Conservation (phyloP, 495 filamentous ascomycete species). For the Penicillium maclennaniae region DNA sequence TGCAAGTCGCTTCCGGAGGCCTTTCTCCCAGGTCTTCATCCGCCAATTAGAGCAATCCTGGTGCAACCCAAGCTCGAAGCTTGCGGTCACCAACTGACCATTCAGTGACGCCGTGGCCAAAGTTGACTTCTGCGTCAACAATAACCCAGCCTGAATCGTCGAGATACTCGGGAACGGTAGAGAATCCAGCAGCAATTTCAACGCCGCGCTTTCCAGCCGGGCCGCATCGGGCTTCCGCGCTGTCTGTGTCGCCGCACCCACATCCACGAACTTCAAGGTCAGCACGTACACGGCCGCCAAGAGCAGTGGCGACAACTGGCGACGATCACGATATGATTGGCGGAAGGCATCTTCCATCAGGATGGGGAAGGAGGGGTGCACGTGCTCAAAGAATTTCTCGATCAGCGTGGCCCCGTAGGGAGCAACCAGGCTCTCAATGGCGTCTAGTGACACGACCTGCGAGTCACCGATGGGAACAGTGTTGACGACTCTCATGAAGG, state of each 20-base stretch:
- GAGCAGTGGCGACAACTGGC: slow-evolving; percentile 76
- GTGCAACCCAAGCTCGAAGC: slow-evolving; percentile 54
- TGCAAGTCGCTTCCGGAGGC: slow-evolving; percentile 54
- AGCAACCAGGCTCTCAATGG: slow-evolving; percentile 77
- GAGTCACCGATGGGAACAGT: slow-evolving; percentile 34
- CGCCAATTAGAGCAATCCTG: slow-evolving; percentile 55
- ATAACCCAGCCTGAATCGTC: slow-evolving; percentile 84
- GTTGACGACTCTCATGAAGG: slow-evolving; percentile 64
- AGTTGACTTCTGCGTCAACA: slow-evolving; percentile 84
- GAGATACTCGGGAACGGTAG: slow-evolving; percentile 86
- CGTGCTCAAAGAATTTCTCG: slow-evolving; percentile 80
- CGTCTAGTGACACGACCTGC: slow-evolving; percentile 62
- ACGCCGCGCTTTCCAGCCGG: slow-evolving; percentile 73
- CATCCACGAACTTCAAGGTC: slow-evolving; percentile 84
- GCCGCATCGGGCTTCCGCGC: slow-evolving; percentile 67
- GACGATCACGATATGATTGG: slow-evolving; percentile 76
- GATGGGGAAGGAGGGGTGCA: slow-evolving; percentile 90
- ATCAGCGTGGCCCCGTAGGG: slow-evolving; percentile 78
- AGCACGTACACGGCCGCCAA: slow-evolving; percentile 88
- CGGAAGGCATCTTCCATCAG: slow-evolving; percentile 83
- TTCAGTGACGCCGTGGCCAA: slow-evolving; percentile 83
- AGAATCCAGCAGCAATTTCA: slow-evolving; percentile 67
- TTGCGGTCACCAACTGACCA: slow-evolving; percentile 62
- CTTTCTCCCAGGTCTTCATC: slow-evolving; percentile 51
- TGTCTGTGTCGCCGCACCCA: slow-evolving; percentile 61